Evolutionary conservation across 2,329 filamentous ascomycete species (phyloP).

Genomic region (Pestalotiopsis sp.): DNA sequence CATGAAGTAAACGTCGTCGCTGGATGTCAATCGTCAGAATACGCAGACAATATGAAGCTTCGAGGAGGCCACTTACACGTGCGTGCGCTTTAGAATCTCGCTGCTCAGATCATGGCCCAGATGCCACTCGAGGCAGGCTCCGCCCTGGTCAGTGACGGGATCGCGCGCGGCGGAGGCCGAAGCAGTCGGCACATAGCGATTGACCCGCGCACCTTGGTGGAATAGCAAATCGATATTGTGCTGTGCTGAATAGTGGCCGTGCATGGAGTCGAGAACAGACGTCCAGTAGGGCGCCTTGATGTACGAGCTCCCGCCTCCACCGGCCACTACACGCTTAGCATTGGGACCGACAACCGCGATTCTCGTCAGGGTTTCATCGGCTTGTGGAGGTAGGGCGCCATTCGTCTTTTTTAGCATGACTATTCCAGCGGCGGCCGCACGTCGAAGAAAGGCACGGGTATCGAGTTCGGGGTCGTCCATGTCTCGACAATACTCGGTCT

Average conservation of each 20-base stretch:
- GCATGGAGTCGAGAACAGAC: not conserved
- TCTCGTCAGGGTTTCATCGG: conserved; percentile 43
- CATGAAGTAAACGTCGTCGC: not conserved
- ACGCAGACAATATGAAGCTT: rapidly evolving
- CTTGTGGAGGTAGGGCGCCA: conserved; percentile 62
- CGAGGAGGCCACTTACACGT: not conserved
- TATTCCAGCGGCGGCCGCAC: conserved; percentile 63
- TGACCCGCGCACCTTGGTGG: not conserved
- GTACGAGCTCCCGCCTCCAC: conserved; percentile 49
- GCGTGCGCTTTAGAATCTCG: not conserved
- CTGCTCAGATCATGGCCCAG: not conserved
- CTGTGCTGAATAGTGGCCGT: not conserved
- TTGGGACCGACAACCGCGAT: not conserved
- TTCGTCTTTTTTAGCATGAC: conserved; percentile 76
- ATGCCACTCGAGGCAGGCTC: not conserved
- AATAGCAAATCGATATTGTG: not conserved
- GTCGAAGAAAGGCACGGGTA: conserved; percentile 48
- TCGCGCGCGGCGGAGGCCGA: not conserved
- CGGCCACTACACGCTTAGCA: conserved; percentile 55
- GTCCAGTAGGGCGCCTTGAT: not conserved
- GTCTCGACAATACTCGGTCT: conserved; percentile 48
- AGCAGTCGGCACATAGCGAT: not conserved
- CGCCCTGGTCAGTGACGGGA: not conserved
- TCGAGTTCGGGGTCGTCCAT: conserved; percentile 64
- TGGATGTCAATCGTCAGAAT: not conserved